Base-by-base conservation (phyloP, 2,329 filamentous ascomycete species). In the Phyllosticta capitalensis region DNA sequence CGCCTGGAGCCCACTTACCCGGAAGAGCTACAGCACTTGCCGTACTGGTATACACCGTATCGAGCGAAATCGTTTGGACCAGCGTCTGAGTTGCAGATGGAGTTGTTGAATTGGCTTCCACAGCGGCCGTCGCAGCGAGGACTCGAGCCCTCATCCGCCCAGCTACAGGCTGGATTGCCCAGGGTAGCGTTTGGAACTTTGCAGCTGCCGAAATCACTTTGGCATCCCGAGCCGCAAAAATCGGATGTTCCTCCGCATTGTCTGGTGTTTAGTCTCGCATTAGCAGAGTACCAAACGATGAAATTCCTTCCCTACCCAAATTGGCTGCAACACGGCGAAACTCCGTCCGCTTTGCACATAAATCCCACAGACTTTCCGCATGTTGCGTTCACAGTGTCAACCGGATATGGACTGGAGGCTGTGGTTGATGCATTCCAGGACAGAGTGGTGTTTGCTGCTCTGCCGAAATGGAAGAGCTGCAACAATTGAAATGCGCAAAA, bases 51-150 rank as follows among this genome's bases (percentile, higher is more conserved):
- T 1, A 60, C 58, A 9, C 58, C 58, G 19, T 28, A 60, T 9
- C 5, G 9, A 4, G 20, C 54, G 20, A 60, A 60, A 17, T 48
- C 58, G 38, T 56, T 33, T 12, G 58, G 49, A 5, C 54, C 50
- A 14, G 54, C 53, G 1, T 30, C 22, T 7, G 26, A 9, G 58
- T 21, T 60, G 54, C 58, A 60, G 22, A 56, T n/a, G n/a, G 58
- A 48, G 45, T 24, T 17, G 52, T 54, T 50, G 50, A 53, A 60
- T 5, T 22, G 28, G 20, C n/a, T 19, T 9, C 58, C 58, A 52
- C 58, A 60, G 17, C 54, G 50, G 5, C 58, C 58, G 54, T 60
- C 58, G 49, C 58, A 60, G 26, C 58, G 58, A 5, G 58, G 58
- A 21, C 49, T 53, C 10, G 53, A 56, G 49, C 58, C 58, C 12